Conservation (phyloP, 306 rosid species). For the Vigna hirtella region DNA sequence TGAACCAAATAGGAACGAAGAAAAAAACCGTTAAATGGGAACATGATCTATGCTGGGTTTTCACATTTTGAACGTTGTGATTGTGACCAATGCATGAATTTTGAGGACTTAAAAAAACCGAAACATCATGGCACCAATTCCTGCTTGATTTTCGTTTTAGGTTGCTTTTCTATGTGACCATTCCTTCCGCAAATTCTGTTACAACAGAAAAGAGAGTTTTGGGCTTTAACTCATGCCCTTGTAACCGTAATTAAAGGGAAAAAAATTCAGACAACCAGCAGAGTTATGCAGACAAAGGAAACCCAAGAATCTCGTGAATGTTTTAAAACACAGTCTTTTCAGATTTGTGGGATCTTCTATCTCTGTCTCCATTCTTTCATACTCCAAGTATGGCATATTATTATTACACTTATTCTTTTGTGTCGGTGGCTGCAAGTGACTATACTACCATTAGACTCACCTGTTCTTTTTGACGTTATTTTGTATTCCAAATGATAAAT, state of each 20-base stretch:
- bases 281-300: background rate
- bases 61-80: constrained; percentile 22
- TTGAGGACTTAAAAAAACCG: constrained; percentile 1
- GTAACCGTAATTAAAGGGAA: constrained; percentile 44
- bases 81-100: constrained; percentile 37
- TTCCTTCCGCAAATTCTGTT: constrained; percentile 42
- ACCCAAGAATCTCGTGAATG: constrained; percentile 42
- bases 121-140: constrained; percentile 20
- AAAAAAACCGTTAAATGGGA: background rate
- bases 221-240: constrained; percentile 18
- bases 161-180: constrained; percentile 37
- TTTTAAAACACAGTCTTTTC: background rate
- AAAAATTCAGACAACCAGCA: background rate
- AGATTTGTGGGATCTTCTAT: background rate
- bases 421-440: constrained; percentile 11
- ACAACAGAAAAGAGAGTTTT: constrained; percentile 18
- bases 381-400: constrained; percentile 31
- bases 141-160: constrained; percentile 47
- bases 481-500: background rate
- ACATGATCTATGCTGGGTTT: background rate
- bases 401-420: background rate
- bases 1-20: background rate
- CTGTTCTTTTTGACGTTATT: background rate
- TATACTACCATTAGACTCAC: too few relatives aligned
- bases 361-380: background rate